Base-by-base conservation (phyloP, 1,139 yeast genomes). In the Geotrichum candidum region DNA sequence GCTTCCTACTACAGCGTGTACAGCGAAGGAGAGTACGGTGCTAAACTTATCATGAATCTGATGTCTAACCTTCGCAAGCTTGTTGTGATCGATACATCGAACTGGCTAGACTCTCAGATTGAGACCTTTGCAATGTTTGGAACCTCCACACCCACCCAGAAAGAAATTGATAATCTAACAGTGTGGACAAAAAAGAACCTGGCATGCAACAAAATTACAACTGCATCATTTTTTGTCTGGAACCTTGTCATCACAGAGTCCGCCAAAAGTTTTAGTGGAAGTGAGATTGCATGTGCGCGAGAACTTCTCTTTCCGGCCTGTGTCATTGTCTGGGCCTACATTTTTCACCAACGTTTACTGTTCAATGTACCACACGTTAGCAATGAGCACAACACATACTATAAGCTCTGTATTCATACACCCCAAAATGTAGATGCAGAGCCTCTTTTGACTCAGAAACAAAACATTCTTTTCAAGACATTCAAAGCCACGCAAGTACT, bases 81-180 rank as follows among this genome's bases (percentile, higher is more conserved):
- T n/a, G 22, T 48, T 10, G 33, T 18, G 11, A n/a, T n/a, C 25
- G 48, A 54, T 11, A 38, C 53, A 23, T 27, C 31, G 31, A 11
- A 2, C 35, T 27, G 38, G 25, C 18, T 55, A 45, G 54, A 45
- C 35, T 13, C 15, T 31, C 58, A 58, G 60, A 41, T 45, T 9
- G 61, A 59, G 22, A 52, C 41, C 10, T 59, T 29, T 46, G 54
- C 54, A 2, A 51, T 59, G 57, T 60, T 56, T 60, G 59, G 59
- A 5, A 60, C 62, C n/a, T 33, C 48, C 18, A 23, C 33, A 1
- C 62, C 62, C 10, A 15, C 41, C 13, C 33, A 13, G 9, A 11
- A 31, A 3, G 51, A 23, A 10, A 18, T 56, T 10, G 23, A 35
- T 9, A 31, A 13, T 10, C 51, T 60, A 10, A 48, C 31, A 10